These are phyloP conservation scores for Melastoma candidum DNA, from an alignment of 441 rosid species.

Conservation along the genomic window DNA sequence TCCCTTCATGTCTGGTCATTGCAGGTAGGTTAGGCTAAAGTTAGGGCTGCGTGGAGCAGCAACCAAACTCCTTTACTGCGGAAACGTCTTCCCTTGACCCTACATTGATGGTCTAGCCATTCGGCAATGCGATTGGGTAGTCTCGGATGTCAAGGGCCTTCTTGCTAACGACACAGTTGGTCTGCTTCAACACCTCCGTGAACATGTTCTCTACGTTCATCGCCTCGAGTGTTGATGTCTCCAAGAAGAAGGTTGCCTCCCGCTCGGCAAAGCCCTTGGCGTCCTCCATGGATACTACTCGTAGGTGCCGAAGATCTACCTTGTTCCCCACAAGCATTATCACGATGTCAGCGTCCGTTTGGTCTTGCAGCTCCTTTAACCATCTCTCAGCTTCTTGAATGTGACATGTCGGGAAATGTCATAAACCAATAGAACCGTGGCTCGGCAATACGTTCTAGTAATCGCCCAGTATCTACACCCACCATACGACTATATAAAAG, in stretches of 20 bases:
- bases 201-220: slow-evolving; percentile 14
- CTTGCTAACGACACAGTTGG: slow-evolving; percentile 11
- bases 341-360: slow-evolving; percentile 11
- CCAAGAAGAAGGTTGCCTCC: slow-evolving; percentile 13
- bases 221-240: slow-evolving; percentile 14
- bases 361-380: slow-evolving; percentile 11
- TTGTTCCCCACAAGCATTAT: slow-evolving; percentile 16
- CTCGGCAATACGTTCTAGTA: slow-evolving; percentile 10
- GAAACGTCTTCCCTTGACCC: slow-evolving; percentile 11
- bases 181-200: slow-evolving; percentile 12
- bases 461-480: slow-evolving; percentile 7
- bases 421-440: slow-evolving; percentile 3
- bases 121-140: slow-evolving; percentile 4
- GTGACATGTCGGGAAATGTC: slow-evolving; percentile 9
- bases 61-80: slow-evolving; percentile 8
- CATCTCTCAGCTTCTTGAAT: slow-evolving; percentile 9
- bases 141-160: slow-evolving; percentile 13
- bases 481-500: too few species aligned
- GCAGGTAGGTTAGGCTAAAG: background rate
- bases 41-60: slow-evolving; percentile 7
- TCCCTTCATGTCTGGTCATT: background rate
- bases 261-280: slow-evolving; percentile 10
- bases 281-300: slow-evolving; percentile 10
- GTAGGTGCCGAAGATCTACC: slow-evolving; percentile 15
- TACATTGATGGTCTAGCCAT: slow-evolving; percentile 8